Evolutionary conservation across 2,329 filamentous ascomycete genomes (phyloP), one percentile per base, ranked within the genome.

Genomic region (Elsinoe arachidis): DNA sequence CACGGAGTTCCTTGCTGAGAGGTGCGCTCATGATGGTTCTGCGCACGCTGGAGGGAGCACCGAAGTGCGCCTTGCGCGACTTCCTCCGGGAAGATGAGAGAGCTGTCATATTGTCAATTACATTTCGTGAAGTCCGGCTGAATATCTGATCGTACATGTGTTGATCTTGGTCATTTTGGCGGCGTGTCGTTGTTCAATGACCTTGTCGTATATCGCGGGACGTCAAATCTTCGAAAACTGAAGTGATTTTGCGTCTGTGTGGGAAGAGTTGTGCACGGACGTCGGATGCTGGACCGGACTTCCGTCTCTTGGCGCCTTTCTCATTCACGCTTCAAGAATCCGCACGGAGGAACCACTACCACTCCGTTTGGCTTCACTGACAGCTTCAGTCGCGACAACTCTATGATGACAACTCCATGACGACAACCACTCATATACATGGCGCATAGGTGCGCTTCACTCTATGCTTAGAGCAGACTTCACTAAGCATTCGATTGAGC

Each of bases 51-150:
- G 91, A 96, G 69, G 91, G 90, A 68, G 93, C 93, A 76, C 83
- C 81, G 85, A 95, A 99, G 84, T 99, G 92, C 75, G 90, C 88
- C 84, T 96, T 96, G 79, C 93, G 90, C 80, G 90, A 93, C 90
- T 99, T 99, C 81, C 92, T 87, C 80, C 92, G 86, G 74, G 90
- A 96, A 78, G 88, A 89, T 77, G 81, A 76, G 72, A 90, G 73
- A 70, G 74, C 83, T 86, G 65, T 23, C 58, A 14, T 21, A 23
- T 38, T 55, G 60, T 63, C 41, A 58, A 53, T 53, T 2, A 21
- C 19, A 7, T 2, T 54, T 37, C 21, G 19, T 26, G 9, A 17
- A 17, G 5, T 2, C 15, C 1, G n/a, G n/a, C 3, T 21, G 26
- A 33, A 34, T 5, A 34, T n/a, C 7, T 23, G 47, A 51, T 71